Evolutionary conservation across 2,329 filamentous ascomycete genomes (phyloP), one percentile per base, ranked within the genome.

Genomic region (Alternaria brassicicola): DNA sequence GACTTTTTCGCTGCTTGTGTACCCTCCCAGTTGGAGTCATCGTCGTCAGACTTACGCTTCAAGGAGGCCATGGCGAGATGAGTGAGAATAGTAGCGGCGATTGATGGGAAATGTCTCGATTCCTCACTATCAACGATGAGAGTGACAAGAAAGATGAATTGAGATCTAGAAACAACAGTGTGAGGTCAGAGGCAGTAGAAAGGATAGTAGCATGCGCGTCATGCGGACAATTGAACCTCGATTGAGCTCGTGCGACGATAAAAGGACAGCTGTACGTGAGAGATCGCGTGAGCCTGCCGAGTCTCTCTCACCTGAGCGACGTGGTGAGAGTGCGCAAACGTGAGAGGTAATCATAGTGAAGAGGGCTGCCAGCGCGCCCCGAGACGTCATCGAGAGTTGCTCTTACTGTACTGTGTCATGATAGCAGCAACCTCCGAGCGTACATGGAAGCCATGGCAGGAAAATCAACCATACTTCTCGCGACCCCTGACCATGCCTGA

Each of bases 311-410:
- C 41, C 21, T 35, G 26, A 4, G 23, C 15, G 30, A 5, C 26
- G 28, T 21, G 30, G 19, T 49, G 45, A 45, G 15, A 42, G 23
- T 31, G 23, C 23, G 15, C 19, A 51, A 46, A 21, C 17, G 28
- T 23, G 35, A 8, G 10, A 26, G 55, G 28, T 59, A 51, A 23
- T 65, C 53, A 41, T 54, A 43, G 51, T 54, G 50, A 63, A 49
- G 55, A 23, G 3, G 19, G 43, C 43, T 12, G 28, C 42, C 52
- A 48, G 15, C 25, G 23, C 19, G 31, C n/a, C 13, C 13, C 7
- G 23, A 21, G 13, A 25, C 17, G 43, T 46, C 12, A 42, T 41
- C 12, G 28, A 33, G 52, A 19, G 39, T 46, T 19, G 52, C 39
- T 10, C 41, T 48, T 38, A 46, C 39, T 25, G 59, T 49, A 42